These are phyloP conservation scores for Boletus insuetus DNA, from an alignment of 768 basidiomycete genomes.

Conservation along the genomic window DNA sequence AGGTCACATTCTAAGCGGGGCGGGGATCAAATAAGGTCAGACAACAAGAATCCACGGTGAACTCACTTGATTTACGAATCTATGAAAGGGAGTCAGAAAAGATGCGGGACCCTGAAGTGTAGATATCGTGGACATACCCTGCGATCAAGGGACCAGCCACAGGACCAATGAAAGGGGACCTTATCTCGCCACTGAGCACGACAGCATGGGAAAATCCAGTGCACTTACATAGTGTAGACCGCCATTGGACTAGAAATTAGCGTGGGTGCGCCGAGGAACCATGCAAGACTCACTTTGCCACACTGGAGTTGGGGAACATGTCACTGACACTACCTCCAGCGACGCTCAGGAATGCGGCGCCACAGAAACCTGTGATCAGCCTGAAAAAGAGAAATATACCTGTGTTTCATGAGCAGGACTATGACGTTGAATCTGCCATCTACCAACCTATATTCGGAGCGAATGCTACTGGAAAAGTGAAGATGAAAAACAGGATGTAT, in stretches of 20 bases:
- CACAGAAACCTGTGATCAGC: slow-evolving; percentile 52
- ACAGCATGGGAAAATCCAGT: not conserved
- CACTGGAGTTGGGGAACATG: slow-evolving; percentile 50
- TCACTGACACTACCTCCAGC: slow-evolving; percentile 62
- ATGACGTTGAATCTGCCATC: not conserved
- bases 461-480: slow-evolving; percentile 74
- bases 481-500: slow-evolving; percentile 5
- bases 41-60: not conserved
- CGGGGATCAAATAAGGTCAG: not conserved
- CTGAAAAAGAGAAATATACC: slow-evolving; percentile 64
- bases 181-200: slow-evolving; percentile 6
- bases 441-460: slow-evolving; percentile 56
- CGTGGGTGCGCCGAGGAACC: not conserved
- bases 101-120: not conserved
- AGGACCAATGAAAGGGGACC: slow-evolving; percentile 55
- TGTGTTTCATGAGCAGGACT: slow-evolving; percentile 16
- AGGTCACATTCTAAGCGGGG: slow-evolving; percentile 44
- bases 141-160: slow-evolving; percentile 54
- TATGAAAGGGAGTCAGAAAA: slow-evolving; percentile 15
- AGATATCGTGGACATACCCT: slow-evolving; percentile 42
- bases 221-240: slow-evolving; percentile 43
- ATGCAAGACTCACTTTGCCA: slow-evolving; percentile 50
- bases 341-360: slow-evolving; percentile 58
- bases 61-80: slow-evolving; percentile 68
- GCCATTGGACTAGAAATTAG: slow-evolving; percentile 49